These are phyloP conservation scores for Pichia sp. DNA, from an alignment of 1,139 yeast species.

Conservation along the genomic window DNA sequence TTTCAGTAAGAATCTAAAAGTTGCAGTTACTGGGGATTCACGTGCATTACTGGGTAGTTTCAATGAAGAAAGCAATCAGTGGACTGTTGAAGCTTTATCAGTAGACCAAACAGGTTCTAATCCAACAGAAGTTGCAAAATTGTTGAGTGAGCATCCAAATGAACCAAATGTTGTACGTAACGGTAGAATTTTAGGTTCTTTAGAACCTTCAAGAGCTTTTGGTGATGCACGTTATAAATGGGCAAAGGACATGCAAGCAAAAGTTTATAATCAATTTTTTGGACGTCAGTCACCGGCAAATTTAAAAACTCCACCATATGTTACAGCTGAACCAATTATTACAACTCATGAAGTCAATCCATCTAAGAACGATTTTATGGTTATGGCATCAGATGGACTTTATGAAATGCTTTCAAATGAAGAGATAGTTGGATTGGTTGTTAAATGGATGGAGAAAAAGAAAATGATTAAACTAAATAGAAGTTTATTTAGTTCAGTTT, in stretches of 20 bases:
- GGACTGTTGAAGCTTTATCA: conserved; percentile 85
- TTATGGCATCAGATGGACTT: conserved; percentile 90
- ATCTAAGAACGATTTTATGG: conserved; percentile 72
- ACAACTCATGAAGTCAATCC: conserved; percentile 75
- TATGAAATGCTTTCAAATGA: conserved; percentile 89
- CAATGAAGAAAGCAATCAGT: conserved; percentile 51
- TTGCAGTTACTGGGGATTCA: conserved; percentile 96
- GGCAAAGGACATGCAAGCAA: conserved; percentile 69
- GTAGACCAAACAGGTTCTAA: conserved; percentile 95
- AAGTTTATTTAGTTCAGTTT: conserved; percentile 30
- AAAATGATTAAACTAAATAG: conserved; percentile 52
- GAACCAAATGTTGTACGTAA: conserved; percentile 78
- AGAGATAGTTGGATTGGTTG: conserved; percentile 87
- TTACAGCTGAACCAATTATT: conserved; percentile 92
- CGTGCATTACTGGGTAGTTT: conserved; percentile 82
- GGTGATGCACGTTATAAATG: conserved; percentile 94
- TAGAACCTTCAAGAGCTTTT: conserved; percentile 94
- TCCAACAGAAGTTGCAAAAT: conserved; percentile 77
- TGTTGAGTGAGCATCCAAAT: conserved; percentile 83
- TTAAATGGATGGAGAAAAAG: conserved; percentile 84
- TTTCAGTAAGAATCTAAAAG: conserved; percentile 60
- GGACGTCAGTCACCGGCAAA: conserved; percentile 78
- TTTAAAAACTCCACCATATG: conserved; percentile 88
- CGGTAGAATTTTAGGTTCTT: conserved; percentile 89
- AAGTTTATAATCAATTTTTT: conserved; percentile 69